phyloP scores from a whole-genome alignment of 306 rosid genomes.

The Astragalus glycyphyllos region DNA sequence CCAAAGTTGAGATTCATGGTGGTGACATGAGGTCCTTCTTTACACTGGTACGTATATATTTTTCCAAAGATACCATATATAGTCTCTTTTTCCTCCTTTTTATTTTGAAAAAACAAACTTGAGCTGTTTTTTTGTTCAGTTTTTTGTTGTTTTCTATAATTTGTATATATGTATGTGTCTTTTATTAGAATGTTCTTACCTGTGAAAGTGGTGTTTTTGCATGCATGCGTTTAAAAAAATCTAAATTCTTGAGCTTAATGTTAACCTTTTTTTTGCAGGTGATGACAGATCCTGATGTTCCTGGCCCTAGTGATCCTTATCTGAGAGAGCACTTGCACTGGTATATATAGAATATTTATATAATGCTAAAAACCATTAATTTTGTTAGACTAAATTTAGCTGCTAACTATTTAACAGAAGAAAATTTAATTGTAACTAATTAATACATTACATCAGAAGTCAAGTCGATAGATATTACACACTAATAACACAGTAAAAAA shows the following conservation, averaged over 20 bases:
- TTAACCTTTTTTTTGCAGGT: conserved; percentile 52
- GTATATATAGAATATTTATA: conserved; percentile 45
- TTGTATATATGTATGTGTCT: background rate
- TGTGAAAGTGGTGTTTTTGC: too few relatives aligned
- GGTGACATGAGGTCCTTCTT: conserved; percentile 86
- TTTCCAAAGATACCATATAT: background rate
- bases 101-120: background rate
- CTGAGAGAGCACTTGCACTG: conserved; percentile 92
- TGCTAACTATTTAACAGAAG: too few relatives aligned
- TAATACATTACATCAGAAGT: too few relatives aligned
- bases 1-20: conserved; percentile 88
- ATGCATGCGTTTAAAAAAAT: background rate
- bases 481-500: too few relatives aligned
- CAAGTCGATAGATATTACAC: too few relatives aligned
- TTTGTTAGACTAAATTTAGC: background rate
- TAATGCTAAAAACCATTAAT: background rate
- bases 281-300: conserved; percentile 96
- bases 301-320: conserved; percentile 98
- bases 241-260: conserved; percentile 31
- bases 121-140: conserved; percentile 5
- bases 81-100: background rate
- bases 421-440: too few relatives aligned
- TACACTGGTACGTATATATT: conserved; percentile 74
- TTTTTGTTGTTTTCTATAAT: conserved; percentile 25
- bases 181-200: conserved; percentile 2